Evolutionary conservation across 2,329 filamentous ascomycete species (phyloP).

Genomic region (Talaromyces sp.): DNA sequence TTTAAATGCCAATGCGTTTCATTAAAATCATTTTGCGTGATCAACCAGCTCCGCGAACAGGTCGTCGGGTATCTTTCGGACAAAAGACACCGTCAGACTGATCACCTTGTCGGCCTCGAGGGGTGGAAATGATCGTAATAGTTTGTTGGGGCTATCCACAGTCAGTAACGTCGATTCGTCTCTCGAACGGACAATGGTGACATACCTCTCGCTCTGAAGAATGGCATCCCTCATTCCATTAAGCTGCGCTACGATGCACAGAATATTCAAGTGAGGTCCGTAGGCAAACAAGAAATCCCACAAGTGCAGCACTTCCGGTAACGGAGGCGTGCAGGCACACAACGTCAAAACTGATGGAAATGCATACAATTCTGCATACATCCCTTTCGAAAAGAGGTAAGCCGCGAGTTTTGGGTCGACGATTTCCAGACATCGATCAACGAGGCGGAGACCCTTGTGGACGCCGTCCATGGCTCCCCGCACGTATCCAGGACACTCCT

Average conservation of each 20-base stretch:
- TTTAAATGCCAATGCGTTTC: background rate
- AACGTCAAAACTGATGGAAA: constrained; percentile 93
- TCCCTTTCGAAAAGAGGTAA: constrained; percentile 78
- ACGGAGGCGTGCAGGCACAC: constrained; percentile 89
- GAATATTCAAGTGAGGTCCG: constrained; percentile 86
- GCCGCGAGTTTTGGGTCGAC: constrained; percentile 83
- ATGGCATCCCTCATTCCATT: constrained; percentile 83
- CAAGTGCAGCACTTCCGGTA: constrained; percentile 85
- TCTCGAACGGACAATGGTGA: background rate
- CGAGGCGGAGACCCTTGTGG: constrained; percentile 82
- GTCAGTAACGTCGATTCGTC: background rate
- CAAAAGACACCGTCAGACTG: constrained; percentile 76
- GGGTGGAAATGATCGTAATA: constrained; percentile 81
- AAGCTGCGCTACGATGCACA: constrained; percentile 94
- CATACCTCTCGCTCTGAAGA: constrained; percentile 75
- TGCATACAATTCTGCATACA: constrained; percentile 91
- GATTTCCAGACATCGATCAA: constrained; percentile 86
- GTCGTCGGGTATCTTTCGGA: constrained; percentile 84
- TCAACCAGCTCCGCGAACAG: constrained; percentile 85
- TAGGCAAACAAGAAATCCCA: constrained; percentile 99
- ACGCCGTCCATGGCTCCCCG: constrained; percentile 96
- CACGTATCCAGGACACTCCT: constrained; percentile 89
- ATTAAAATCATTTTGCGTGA: constrained; percentile 60
- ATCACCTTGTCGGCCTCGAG: constrained; percentile 82
- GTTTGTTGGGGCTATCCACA: constrained; percentile 74